phyloP scores from a whole-genome alignment of 2,329 filamentous ascomycete genomes.

The Coniosporium tulheliwenetii region DNA sequence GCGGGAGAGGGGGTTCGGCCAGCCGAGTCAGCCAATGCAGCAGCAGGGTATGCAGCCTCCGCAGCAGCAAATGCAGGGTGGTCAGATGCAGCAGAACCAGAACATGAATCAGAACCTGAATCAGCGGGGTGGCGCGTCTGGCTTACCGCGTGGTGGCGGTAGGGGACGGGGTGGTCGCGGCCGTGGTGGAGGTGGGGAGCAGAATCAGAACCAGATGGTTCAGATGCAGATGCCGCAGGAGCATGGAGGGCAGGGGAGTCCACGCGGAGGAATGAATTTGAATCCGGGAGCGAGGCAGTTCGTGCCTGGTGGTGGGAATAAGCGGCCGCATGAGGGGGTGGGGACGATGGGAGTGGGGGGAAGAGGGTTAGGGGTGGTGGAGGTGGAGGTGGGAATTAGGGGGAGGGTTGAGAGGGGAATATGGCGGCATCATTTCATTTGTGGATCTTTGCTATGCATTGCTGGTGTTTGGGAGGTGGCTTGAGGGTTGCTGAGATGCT shows the following conservation, averaged over 20 bases:
- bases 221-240: background rate
- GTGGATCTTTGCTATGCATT: too few species aligned
- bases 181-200: background rate
- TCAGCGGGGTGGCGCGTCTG: background rate
- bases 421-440: too few species aligned
- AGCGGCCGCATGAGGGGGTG: background rate
- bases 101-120: background rate
- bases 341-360: background rate
- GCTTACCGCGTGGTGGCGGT: conserved; percentile 3
- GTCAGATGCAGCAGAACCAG: conserved; percentile 1
- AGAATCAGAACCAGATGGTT: background rate
- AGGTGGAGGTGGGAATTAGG: background rate
- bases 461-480: too few species aligned
- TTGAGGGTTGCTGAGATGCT: too few species aligned
- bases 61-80: conserved; percentile 2
- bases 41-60: conserved; percentile 2
- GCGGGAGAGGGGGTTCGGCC: conserved; percentile 7
- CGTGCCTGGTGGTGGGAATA: conserved; percentile 11
- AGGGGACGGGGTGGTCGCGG: background rate
- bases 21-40: background rate
- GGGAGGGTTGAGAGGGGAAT: too few species aligned
- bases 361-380: conserved; percentile 1
- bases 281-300: conserved; percentile 20
- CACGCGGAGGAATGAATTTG: conserved; percentile 9
- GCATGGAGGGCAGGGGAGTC: conserved; percentile 4